Evolutionary conservation across 805 yeast genomes (phyloP), one percentile per base, ranked within the genome.

Genomic region (Candida odintsovae): DNA sequence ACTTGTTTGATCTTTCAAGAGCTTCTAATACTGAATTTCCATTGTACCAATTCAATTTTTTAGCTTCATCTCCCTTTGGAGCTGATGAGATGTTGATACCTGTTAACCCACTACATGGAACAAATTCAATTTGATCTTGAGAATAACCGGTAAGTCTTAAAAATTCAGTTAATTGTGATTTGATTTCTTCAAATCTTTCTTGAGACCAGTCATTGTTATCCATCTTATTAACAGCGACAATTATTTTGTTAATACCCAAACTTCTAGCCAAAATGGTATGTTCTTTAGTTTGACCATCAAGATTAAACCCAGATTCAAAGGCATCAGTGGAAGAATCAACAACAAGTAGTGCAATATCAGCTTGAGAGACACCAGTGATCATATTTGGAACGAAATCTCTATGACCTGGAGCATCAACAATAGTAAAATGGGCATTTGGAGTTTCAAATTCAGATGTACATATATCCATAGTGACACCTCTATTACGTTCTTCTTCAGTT

Each of bases 351-450:
- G 95, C 95, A 72, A 94, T 79, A 73, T 86, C 95, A 69, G 95
- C 94, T 76, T 88, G 95, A 63, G 94, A 82, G 61, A 94, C 86
- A 82, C 95, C 95, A 66, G 95, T 86, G 70, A 86, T 87, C 95
- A 87, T 87, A 79, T 87, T 87, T 83, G 88, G 87, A 79, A 87
- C 87, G 85, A 86, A 87, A 80, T 87, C 95, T 76, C 92, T 83
- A 85, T 87, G 96, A 70, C 95, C 96, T 72, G 95, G 95, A 62
- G 95, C 95, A 70, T 87, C 95, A 69, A 87, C 87, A 67, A 88
- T 94, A 66, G 95, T 88, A 67, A 87, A 94, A 68, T 82, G 76
- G 79, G 80, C 85, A 73, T 83, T 85, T 65, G 90, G 89, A 70
- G 95, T 87, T 76, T 86, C 92, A 82, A 88, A 87, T 77, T 85